Evolutionary conservation across 768 basidiomycete species (phyloP), one percentile per base, ranked within the genome.

Genomic region (Mycena galericulata): DNA sequence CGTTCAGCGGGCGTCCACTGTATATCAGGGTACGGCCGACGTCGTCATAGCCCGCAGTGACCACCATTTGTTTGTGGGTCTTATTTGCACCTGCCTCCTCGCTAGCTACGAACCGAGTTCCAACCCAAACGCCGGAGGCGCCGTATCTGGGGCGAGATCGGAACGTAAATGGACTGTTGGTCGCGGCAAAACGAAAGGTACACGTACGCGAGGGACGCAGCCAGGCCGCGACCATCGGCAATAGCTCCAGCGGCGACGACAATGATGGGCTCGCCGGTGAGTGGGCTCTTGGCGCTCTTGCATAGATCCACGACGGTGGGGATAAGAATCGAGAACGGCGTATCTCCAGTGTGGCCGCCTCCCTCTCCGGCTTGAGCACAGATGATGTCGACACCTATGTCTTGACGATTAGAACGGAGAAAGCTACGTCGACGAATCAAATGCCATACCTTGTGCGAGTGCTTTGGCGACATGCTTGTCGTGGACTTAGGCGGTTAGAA

Each of bases 311-410:
- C 93, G 57, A 90, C 89, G 0, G 91, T 89, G 11, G 94, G 95
- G 56, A 95, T 92, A 32, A 96, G 87, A 69, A 96, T 86, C 14
- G 92, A 92, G 76, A 93, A 93, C 1, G 92, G 86, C 14, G 87
- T 93, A 60, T 94, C 91, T 43, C 95, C 93, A 1, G 95, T 95
- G 80, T 96, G 95, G 15, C 94, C 95, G 29, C 95, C 94, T 22
- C 94, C 95, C 79, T 95, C 94, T 20, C 93, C 93, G 36, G 92
- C 92, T 77, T 94, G 94, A 1, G 93, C 94, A 75, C 95, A 94
- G 51, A 97, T 95, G 67, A 96, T 88, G 72, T 97, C 95, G 18
- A 95, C 93, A n/a, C 94, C 93, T 86, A n/a, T n/a, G n/a, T n/a
- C n/a, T n/a, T n/a, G n/a, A n/a, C n/a, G n/a, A n/a, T n/a, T n/a